Conservation (phyloP, 257 asterid genomes). For the Linderniella brevidens region DNA sequence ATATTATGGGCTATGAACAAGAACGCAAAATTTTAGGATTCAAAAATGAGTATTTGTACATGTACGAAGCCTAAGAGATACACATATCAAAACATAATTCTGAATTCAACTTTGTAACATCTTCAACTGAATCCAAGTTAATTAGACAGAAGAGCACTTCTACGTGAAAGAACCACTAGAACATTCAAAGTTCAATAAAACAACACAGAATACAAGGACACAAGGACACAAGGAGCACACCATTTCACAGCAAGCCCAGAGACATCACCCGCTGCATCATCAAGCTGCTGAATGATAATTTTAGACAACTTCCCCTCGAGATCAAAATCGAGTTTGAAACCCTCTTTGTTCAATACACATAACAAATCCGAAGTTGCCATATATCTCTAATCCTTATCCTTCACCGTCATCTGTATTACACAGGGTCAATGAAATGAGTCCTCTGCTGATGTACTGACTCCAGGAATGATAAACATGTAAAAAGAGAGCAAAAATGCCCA, state of each 20-base stretch:
- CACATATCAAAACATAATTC: no score
- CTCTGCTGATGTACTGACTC: background rate
- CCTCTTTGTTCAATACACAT: constrained; percentile 76
- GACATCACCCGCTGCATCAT: constrained; percentile 95
- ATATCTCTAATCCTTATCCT: constrained; percentile 94
- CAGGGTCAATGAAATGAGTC: constrained; percentile 1
- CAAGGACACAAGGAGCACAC: constrained; percentile 22
- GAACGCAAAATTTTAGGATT: no score
- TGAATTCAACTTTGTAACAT: no score
- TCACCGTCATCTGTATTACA: constrained; percentile 84
- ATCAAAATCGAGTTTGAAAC: constrained; percentile 67
- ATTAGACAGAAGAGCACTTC: no score
- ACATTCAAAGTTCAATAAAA: no score
- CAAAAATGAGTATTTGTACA: no score
- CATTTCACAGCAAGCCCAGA: constrained; percentile 98
- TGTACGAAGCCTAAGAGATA: no score
- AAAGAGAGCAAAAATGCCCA: constrained; percentile 1
- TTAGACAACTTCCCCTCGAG: constrained; percentile 70
- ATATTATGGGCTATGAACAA: background rate
- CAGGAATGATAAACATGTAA: constrained; percentile 3
- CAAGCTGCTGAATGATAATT: constrained; percentile 86
- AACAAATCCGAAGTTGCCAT: constrained; percentile 99
- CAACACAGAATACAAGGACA: no score
- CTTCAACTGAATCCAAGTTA: no score
- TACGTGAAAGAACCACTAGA: no score